Base-by-base conservation (phyloP, 208 protist species). In the Acanthamoeba sp. region DNA sequence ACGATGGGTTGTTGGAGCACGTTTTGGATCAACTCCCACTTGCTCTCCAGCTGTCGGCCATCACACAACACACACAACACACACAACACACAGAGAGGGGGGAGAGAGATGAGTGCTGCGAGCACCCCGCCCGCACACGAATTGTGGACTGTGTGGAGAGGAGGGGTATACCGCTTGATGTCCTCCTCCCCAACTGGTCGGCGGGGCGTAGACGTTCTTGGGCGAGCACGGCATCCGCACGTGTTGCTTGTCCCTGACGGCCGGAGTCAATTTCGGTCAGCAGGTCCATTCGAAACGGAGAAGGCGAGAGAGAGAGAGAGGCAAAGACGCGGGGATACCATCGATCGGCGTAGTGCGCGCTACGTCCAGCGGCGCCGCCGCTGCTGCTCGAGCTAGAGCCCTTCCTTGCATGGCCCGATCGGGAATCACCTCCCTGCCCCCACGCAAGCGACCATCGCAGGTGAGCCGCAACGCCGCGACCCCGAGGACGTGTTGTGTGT, bases 191-290 rank as follows among this genome's bases (percentile, higher is more conserved):
- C 36, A 73, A 20, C 38, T n/a, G 4, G 50, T 34, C 20, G 38
- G 32, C 22, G 40, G 22, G 34, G 29, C 50, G 29, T 90, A 76
- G 14, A 88, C 52, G 62, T 95, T 95, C 34, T 71, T 71, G 36
- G 59, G 87, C 92, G 94, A 88, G 76, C 94, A 95, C 14, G 94
- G 94, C 62, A 95, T 42, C 36, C 89, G 92, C 24, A 95, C 94
- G 84, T 93, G 93, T 16, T 95, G 89, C 73, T 62, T 64, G 57
- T 93, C 93, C 85, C 87, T 94, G 48, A 92, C 42, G 55, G 24
- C 20, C 6, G 24, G 2, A n/a, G n/a, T n/a, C n/a, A n/a, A n/a
- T n/a, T n/a, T n/a, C n/a, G n/a, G n/a, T n/a, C n/a, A n/a, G n/a
- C n/a, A n/a, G n/a, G n/a, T n/a, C n/a, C n/a, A n/a, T n/a, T n/a